Evolutionary conservation across 305 asterid genomes (phyloP), one percentile per base, ranked within the genome.

Genomic region (Fraxinus nigra): DNA sequence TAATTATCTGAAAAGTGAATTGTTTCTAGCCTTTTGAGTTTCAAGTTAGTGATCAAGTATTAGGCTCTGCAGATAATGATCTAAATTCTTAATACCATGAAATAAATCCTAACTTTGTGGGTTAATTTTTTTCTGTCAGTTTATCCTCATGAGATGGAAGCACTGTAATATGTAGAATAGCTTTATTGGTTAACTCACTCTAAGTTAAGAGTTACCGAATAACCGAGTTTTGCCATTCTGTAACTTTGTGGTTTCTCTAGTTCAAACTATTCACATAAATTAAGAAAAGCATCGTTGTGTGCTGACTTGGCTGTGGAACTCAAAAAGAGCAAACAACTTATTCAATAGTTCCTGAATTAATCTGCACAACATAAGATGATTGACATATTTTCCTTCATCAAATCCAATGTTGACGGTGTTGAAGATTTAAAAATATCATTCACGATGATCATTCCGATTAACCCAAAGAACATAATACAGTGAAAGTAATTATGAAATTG

Each of bases 1-100:
- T 79, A 83, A n/a, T 33, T 85, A 63, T 84, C 56, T 73, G 63
- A 75, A 80, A 61, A 67, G 65, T 81, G 56, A 82, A 35, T 76
- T 76, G 30, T 81, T 83, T 61, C 43, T 9, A 75, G 30, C 78
- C 46, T 72, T 77, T 84, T 35, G 32, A 43, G 74, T 26, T 67
- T 67, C 38, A 30, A 33, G 69, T 87, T 82, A 77, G 72, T 24
- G 76, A 77, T 79, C 33, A 80, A 78, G 67, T 73, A 33, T 61
- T 54, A 18, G 78, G 67, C 40, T 75, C 73, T 76, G 67, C 77
- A 18, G 37, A 26, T 80, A 22, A 26, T 63, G n/a, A 65, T 24
- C 65, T 43, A 43, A 13, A 74, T 67, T 14, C 59, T 63, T 46
- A 46, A 73, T 75, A 40, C 26, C 10, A 37, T 78, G 65, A 61